Base-by-base conservation (phyloP, 805 yeast genomes). In the Zygotorulaspora florentina region DNA sequence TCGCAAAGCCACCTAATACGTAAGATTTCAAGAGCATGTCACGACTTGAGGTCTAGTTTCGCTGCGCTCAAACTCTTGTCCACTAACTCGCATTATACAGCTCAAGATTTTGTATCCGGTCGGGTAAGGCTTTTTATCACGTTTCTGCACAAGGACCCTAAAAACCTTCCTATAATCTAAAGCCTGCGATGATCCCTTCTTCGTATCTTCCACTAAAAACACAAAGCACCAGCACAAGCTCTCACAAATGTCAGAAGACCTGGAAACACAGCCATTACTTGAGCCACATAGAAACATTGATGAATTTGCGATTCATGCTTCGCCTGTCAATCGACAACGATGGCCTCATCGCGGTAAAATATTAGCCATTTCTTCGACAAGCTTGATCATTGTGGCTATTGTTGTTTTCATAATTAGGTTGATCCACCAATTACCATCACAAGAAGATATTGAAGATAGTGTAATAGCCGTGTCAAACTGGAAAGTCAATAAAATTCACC, bases 231-330 rank as follows among this genome's bases (percentile, higher is more conserved):
- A 17, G 8, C 26, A 7, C 12, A 11, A 7, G 4, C 7, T 5
- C 11, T 12, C 12, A 11, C 8, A 18, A 15, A 42, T 48, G 48
- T 35, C 30, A 18, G 28, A 38, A n/a, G 52, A 48, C 34, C 26
- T 42, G 35, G 62, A 58, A 40, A 56, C 58, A 12, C 56, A 55
- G 37, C 61, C 56, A 9, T 36, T 57, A 17, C 39, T 55, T 34
- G 47, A 33, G 20, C 16, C 16, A 10, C 36, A n/a, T 13, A 16
- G 36, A 16, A 9, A 33, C 5, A 17, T n/a, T n/a, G 5, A 16
- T 11, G 12, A 16, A 17, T 4, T 16, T 13, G 20, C 36, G 20
- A 10, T 17, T 33, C 12, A 33, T 16, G 36, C 12, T n/a, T n/a
- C 9, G 12, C 20, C 20, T 13, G 20, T 33, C 16, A 11, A 16